Evolutionary conservation across 1,139 yeast species (phyloP).

Genomic region (Geotrichum macrosporum): DNA sequence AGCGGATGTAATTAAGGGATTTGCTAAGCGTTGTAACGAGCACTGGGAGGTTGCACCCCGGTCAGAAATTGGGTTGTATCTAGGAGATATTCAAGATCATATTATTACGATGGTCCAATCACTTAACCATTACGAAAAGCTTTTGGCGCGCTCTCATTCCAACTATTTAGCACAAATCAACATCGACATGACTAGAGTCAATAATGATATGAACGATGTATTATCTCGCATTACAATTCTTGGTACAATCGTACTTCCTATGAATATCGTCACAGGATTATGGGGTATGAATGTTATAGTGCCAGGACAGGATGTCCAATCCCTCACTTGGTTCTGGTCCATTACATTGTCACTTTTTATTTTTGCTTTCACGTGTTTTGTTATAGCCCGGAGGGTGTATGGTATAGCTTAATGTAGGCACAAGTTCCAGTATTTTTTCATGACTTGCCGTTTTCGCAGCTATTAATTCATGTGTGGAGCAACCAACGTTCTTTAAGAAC

Average conservation of each 20-base stretch:
- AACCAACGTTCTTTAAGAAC: constrained; percentile 1
- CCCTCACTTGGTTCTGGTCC: constrained; percentile 73
- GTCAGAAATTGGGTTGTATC: constrained; percentile 78
- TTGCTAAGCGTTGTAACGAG: constrained; percentile 85
- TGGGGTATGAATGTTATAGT: constrained; percentile 99
- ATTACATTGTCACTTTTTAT: constrained; percentile 33
- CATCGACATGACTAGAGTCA: constrained; percentile 96
- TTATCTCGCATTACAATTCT: constrained; percentile 87
- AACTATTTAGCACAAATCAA: constrained; percentile 94
- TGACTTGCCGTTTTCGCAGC: not conserved
- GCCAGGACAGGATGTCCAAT: constrained; percentile 75
- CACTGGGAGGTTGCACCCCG: constrained; percentile 72
- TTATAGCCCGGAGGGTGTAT: constrained; percentile 32
- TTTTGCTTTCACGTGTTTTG: constrained; percentile 37
- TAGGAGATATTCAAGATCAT: no score
- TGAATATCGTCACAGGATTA: constrained; percentile 89
- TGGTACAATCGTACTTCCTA: constrained; percentile 91
- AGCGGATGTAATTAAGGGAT: constrained; percentile 95
- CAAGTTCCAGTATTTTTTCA: not conserved
- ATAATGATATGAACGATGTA: constrained; percentile 94
- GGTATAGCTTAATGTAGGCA: constrained; percentile 23
- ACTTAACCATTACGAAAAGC: constrained; percentile 86
- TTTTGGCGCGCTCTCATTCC: constrained; percentile 87
- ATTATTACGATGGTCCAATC: constrained; percentile 95
- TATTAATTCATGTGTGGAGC: no score